Evolutionary conservation across 2,329 filamentous ascomycete species (phyloP).

Genomic region (Aureobasidium sp.): DNA sequence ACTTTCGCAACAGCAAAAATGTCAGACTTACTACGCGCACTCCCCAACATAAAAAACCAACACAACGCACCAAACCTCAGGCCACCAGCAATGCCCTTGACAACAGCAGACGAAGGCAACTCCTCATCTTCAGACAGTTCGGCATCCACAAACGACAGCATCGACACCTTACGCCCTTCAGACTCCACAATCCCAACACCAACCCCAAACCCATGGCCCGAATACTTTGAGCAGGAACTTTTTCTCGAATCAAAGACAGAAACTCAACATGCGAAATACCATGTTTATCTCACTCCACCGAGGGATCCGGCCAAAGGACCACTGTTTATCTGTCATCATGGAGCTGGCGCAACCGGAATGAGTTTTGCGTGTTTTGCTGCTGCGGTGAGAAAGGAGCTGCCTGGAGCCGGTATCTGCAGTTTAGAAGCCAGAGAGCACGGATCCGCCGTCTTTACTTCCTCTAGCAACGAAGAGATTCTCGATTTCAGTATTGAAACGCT

Average conservation of each 20-base stretch:
- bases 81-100: constrained; percentile 33
- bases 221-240: constrained; percentile 84
- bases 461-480: constrained; percentile 30
- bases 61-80: neutral
- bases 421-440: constrained; percentile 85
- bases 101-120: constrained; percentile 29
- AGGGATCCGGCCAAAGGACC: constrained; percentile 53
- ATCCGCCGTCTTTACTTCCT: constrained; percentile 36
- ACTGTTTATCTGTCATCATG: constrained; percentile 89
- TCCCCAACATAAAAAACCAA: constrained; percentile 13
- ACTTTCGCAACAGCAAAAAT: neutral
- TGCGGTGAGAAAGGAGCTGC: constrained; percentile 68
- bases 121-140: constrained; percentile 57
- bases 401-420: constrained; percentile 74
- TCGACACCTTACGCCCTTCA: constrained; percentile 38
- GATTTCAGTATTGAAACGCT: constrained; percentile 69
- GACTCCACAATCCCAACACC: constrained; percentile 44
- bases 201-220: constrained; percentile 72
- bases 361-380: constrained; percentile 72
- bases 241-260: constrained; percentile 51
- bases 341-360: constrained; percentile 84
- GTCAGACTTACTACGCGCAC: constrained; percentile 17
- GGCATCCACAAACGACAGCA: constrained; percentile 87
- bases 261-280: constrained; percentile 53
- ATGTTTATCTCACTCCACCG: constrained; percentile 83